Evolutionary conservation across 768 basidiomycete species (phyloP).

Genomic region (Phaffia australis): DNA sequence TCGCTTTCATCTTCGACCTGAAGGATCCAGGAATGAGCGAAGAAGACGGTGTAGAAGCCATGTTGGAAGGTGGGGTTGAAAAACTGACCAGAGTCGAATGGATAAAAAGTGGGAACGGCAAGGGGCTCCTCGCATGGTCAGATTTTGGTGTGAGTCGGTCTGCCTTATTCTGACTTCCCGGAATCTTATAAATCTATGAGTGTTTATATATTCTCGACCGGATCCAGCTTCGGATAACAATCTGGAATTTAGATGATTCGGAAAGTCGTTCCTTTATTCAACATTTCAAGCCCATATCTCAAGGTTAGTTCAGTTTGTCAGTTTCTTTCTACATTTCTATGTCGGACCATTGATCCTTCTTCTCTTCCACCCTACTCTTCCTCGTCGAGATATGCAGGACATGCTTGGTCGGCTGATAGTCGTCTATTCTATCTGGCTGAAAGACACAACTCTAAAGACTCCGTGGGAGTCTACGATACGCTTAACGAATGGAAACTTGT

Average conservation of each 20-base stretch:
- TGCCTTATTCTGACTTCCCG: background rate
- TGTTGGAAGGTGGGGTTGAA: constrained; percentile 70
- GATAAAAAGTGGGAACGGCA: constrained; percentile 60
- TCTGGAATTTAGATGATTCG: constrained; percentile 40
- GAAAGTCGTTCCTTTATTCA: constrained; percentile 17
- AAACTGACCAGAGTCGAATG: constrained; percentile 79
- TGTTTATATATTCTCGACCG: constrained; percentile 20
- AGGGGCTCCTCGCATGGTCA: constrained; percentile 75
- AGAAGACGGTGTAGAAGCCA: constrained; percentile 51
- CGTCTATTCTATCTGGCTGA: constrained; percentile 78
- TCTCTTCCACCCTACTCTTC: background rate
- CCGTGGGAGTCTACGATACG: constrained; percentile 71
- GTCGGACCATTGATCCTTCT: constrained; percentile 32
- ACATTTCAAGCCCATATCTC: constrained; percentile 26
- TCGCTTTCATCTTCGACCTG: constrained; percentile 67
- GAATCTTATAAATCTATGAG: background rate
- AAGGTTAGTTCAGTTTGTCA: background rate
- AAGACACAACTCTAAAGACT: constrained; percentile 80
- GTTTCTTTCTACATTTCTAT: background rate
- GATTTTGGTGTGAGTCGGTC: constrained; percentile 71
- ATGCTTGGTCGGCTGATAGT: constrained; percentile 69
- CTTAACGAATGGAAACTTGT: constrained; percentile 58
- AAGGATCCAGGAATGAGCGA: constrained; percentile 44
- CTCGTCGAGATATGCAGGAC: constrained; percentile 32
- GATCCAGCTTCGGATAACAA: constrained; percentile 63